Evolutionary conservation across 176 grass and related monocot genomes (phyloP), one percentile per base, ranked within the genome.

Genomic region (Puya raimondii): DNA sequence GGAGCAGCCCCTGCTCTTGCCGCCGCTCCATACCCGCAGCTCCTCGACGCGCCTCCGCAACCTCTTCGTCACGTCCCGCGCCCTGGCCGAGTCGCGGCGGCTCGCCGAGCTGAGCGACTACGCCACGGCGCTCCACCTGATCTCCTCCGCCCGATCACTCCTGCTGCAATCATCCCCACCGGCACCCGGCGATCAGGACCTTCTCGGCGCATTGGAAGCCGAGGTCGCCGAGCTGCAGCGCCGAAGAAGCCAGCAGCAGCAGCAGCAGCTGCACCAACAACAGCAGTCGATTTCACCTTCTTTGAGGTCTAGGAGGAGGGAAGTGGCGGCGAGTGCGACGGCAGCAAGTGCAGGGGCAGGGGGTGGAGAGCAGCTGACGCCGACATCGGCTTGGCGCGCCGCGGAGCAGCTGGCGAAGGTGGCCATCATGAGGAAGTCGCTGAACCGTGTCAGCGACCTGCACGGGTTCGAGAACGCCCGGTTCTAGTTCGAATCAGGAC

Each of bases 321-420:
- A 72, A 7, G 63, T 42, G 13, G 52, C 67, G 0, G 74, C 67
- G 3, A 56, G 76, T 29, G 70, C 81, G 0, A 48, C 65, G 0
- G 78, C 84, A 23, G 88, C 75, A 8, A 72, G 78, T 42, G 23
- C 14, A 4, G 15, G 66, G 25, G 17, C 29, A 7, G 26, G 50
- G 14, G 78, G 87, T 1, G 85, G 75, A 4, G 86, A 92, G 63
- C 77, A 73, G 3, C 51, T 90, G 80, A 93, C 89, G 11, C 84
- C 94, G 9, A 93, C 94, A 26, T 99, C 94, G 0, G 94, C 94
- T 59, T 99, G 94, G 94, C 89, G 94, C 23, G 89, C 87, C 2
- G 94, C 94, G 49, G 94, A 99, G 82, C 90, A 93, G 90, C 85
- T 99, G 66, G 94, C 94, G 0, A 99, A 93, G 78, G 94, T 93